Evolutionary conservation across 768 basidiomycete species (phyloP).

Genomic region (Pleurotus cornucopiae): DNA sequence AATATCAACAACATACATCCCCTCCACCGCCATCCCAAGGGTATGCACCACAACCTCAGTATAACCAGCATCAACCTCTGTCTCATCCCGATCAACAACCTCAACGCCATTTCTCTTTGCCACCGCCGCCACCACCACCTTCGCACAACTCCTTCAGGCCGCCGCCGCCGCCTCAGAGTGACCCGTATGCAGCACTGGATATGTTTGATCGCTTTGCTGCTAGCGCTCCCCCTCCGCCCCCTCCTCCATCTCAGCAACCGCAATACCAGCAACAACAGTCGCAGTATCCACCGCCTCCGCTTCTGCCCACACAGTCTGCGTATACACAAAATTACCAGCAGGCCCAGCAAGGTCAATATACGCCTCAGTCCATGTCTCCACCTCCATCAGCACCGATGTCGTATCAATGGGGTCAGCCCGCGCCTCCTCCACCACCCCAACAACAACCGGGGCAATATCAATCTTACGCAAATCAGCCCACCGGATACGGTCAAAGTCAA

Average conservation of each 20-base stretch:
- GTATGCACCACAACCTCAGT: slow-evolving; percentile 7
- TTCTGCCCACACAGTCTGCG: slow-evolving; percentile 14
- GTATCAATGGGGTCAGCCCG: slow-evolving; percentile 17
- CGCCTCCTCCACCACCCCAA: slow-evolving; percentile 18
- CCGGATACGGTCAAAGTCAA: slow-evolving; percentile 1
- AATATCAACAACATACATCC: slow-evolving; percentile 17
- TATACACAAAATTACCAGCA: slow-evolving; percentile 13
- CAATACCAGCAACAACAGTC: slow-evolving; percentile 10
- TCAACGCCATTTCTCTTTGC: slow-evolving; percentile 13
- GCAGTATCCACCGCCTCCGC: slow-evolving; percentile 11
- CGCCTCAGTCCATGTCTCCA: slow-evolving; percentile 16
- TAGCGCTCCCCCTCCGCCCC: slow-evolving; percentile 15
- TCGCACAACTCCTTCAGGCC: slow-evolving; percentile 20
- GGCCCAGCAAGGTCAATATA: slow-evolving; percentile 18
- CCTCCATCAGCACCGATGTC: slow-evolving; percentile 1
- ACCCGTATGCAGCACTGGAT: slow-evolving; percentile 32
- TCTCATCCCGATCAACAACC: slow-evolving; percentile 11
- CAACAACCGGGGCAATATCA: slow-evolving; percentile 22
- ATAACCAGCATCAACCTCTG: slow-evolving; percentile 3
- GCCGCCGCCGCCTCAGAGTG: slow-evolving; percentile 16
- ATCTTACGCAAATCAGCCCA: slow-evolving; percentile 12
- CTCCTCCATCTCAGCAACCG: slow-evolving; percentile 16
- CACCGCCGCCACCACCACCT: slow-evolving; percentile 19
- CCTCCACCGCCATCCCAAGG: slow-evolving; percentile 7
- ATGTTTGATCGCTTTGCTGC: slow-evolving; percentile 15